Evolutionary conservation across 495 filamentous ascomycete species (phyloP), one percentile per base, ranked within the genome.

Genomic region (Cryomyces minteri): DNA sequence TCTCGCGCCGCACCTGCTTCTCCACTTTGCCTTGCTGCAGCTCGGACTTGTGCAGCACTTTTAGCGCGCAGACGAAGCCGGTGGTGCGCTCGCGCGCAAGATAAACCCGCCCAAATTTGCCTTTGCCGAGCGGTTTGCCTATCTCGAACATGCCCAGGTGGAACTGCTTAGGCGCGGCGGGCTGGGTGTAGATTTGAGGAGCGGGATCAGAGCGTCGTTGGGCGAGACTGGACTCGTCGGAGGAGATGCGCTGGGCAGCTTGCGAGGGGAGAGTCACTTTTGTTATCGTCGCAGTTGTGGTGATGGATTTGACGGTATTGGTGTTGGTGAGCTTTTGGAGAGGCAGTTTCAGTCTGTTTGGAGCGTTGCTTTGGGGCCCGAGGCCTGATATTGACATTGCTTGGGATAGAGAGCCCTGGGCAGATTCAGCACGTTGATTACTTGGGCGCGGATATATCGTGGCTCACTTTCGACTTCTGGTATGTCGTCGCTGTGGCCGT

Each of bases 101-200:
- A 58, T 98, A 98, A 1, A 98, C 90, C 40, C 92, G 75, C 4
- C 90, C 90, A 57, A 96, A 98, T 62, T 98, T 98, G 44, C 90
- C 90, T 61, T 96, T 98, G 6, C 90, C 90, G 5, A 98, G 67
- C 3, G 90, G 92, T 41, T 88, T 83, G 7, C 90, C 90, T 53
- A 98, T 96, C 56, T 98, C 90, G 56, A 98, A 98, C 90, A 98
- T 96, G 59, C 88, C 87, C 2, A 98, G 78, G 51, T 95, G 86
- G 58, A 90, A 84, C 43, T 86, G 72, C 53, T 82, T 88, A 3
- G 78, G 74, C 40, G 67, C 48, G 10, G 55, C 28, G 41, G 76
- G 64, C 55, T 84, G 75, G 43, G 76, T 69, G 46, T 77, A 76
- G 46, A 79, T 65, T 25, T 25, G 18, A 2, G 18, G 18, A 25